A percentile compares a stretch with the other conserved stretches of the same genome.
phyloP scores from a whole-genome alignment of 495 filamentous ascomycete genomes.

The Neurospora tetraspora region DNA sequence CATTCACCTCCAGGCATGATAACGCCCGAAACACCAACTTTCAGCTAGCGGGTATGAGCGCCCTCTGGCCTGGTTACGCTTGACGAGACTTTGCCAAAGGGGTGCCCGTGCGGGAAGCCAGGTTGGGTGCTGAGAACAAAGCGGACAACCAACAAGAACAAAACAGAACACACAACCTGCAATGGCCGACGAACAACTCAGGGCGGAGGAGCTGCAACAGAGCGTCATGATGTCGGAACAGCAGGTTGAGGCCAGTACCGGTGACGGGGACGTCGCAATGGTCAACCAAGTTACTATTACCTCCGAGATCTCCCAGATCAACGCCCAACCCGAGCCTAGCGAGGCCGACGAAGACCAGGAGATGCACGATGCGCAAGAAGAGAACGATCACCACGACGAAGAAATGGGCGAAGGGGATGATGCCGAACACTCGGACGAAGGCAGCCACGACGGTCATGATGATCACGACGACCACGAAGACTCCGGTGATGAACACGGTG shows the following conservation, averaged over 20 bases:
- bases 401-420: slow-evolving; percentile 21
- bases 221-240: slow-evolving; percentile 35
- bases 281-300: slow-evolving; percentile 25
- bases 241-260: slow-evolving; percentile 19
- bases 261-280: slow-evolving; percentile 22
- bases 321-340: slow-evolving; percentile 40
- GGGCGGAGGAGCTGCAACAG: slow-evolving; percentile 42
- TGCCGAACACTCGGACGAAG: slow-evolving; percentile 15
- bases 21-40: not conserved
- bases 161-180: slow-evolving; percentile 5
- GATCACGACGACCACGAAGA: slow-evolving; percentile 32
- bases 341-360: slow-evolving; percentile 43
- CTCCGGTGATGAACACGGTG: slow-evolving; percentile 32
- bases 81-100: slow-evolving; percentile 9
- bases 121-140: not conserved
- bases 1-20: slow-evolving; percentile 16
- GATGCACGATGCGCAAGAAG: slow-evolving; percentile 34
- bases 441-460: slow-evolving; percentile 22
- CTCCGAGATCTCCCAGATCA: slow-evolving; percentile 22
- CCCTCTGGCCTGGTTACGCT: slow-evolving; percentile 7
- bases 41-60: slow-evolving; percentile 11
- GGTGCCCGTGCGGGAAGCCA: slow-evolving; percentile 1
- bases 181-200: slow-evolving; percentile 40
- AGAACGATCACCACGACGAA: slow-evolving; percentile 30
- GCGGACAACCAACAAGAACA: not conserved